phyloP scores from a whole-genome alignment of 2,329 filamentous ascomycete genomes.

The Penicillium glabrum region DNA sequence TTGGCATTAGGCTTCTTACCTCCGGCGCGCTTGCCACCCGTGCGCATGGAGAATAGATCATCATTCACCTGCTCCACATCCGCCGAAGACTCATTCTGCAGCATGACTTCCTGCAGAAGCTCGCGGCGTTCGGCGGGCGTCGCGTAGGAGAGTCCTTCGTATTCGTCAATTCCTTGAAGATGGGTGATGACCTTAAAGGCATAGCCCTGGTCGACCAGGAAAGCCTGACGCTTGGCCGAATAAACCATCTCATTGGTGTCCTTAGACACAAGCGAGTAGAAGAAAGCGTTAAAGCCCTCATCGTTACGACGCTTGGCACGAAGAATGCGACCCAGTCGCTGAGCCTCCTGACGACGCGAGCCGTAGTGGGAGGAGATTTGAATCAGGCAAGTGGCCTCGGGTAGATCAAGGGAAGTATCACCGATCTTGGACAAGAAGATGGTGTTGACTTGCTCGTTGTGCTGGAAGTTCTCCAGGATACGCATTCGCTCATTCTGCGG shows the following conservation, averaged over 20 bases:
- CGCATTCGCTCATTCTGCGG: conserved; percentile 79
- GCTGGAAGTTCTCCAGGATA: conserved; percentile 92
- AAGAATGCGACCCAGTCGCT: conserved; percentile 87
- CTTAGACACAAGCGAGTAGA: conserved; percentile 95
- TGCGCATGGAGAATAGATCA: conserved; percentile 64
- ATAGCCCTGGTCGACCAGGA: conserved; percentile 96
- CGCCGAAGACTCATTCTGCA: conserved; percentile 76
- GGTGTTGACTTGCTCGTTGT: conserved; percentile 85
- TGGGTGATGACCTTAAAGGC: conserved; percentile 99
- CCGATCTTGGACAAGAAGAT: conserved; percentile 97
- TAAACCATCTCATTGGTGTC: conserved; percentile 99
- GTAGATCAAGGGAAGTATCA: conserved; percentile 94
- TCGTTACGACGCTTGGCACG: conserved; percentile 94
- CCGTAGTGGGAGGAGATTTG: conserved; percentile 98
- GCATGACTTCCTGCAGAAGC: conserved; percentile 81
- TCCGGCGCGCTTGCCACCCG: conserved; percentile 36
- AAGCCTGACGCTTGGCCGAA: conserved; percentile 93
- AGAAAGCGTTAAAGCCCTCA: conserved; percentile 98
- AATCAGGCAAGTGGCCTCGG: conserved; percentile 93
- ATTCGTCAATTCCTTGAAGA: conserved; percentile 83
- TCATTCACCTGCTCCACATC: conserved; percentile 70
- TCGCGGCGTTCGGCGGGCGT: conserved; percentile 79
- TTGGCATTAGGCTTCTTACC: conserved; percentile 61
- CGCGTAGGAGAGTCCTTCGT: conserved; percentile 75
- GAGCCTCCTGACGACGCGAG: conserved; percentile 93